Conservation (phyloP, 1,284 basidiomycete species). For the Ganoderma resinaceum region DNA sequence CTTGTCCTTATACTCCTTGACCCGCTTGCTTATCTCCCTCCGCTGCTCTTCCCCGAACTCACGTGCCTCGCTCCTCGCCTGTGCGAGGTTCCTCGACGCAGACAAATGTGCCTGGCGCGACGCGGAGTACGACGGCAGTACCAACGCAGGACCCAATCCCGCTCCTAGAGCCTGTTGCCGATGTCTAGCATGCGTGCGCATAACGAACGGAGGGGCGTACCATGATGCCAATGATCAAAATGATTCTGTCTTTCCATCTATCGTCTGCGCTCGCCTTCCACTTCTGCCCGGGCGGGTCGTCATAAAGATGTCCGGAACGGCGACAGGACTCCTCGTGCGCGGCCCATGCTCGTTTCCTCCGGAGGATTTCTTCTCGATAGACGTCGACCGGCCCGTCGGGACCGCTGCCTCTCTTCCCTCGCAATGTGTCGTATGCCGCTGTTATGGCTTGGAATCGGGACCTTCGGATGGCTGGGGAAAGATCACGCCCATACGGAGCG, state of each 20-base stretch:
- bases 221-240: slow-evolving; percentile 46
- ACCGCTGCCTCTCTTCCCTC: slow-evolving; percentile 31
- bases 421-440: slow-evolving; percentile 54
- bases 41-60: slow-evolving; percentile 49
- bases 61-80: slow-evolving; percentile 50
- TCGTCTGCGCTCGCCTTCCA: slow-evolving; percentile 39
- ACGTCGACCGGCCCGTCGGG: slow-evolving; percentile 35
- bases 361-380: slow-evolving; percentile 48
- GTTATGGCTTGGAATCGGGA: slow-evolving; percentile 57
- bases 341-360: slow-evolving; percentile 41
- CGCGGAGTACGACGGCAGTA: slow-evolving; percentile 32
- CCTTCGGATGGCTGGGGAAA: slow-evolving; percentile 47
- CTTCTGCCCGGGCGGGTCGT: slow-evolving; percentile 19
- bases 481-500: slow-evolving; percentile 40
- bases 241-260: slow-evolving; percentile 49
- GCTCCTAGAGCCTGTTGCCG: slow-evolving; percentile 40
- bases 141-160: slow-evolving; percentile 42
- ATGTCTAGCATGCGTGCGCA: not conserved
- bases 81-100: slow-evolving; percentile 50
- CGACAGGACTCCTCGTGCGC: slow-evolving; percentile 23
- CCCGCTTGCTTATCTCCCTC: slow-evolving; percentile 46
- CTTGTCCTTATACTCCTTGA: slow-evolving; percentile 41
- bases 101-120: slow-evolving; percentile 39
- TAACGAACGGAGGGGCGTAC: slow-evolving; percentile 38
- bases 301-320: slow-evolving; percentile 5